These are phyloP conservation scores for Desmodesmus armatus DNA, from an alignment of 139 green algal genomes.

Conservation along the genomic window DNA sequence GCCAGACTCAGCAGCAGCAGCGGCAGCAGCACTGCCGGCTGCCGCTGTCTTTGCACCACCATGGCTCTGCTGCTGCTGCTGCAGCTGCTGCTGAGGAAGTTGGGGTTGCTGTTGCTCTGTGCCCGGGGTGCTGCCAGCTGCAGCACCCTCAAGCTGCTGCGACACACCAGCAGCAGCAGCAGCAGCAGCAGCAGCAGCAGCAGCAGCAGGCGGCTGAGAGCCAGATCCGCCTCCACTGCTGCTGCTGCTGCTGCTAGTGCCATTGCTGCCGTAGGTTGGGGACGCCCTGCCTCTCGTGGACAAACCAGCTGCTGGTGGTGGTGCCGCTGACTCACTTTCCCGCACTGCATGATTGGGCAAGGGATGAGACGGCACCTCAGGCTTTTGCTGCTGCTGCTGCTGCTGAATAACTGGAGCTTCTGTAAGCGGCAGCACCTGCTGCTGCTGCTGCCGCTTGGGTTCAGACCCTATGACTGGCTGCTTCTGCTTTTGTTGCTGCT, in stretches of 20 bases:
- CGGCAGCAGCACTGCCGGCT: background rate
- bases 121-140: background rate
- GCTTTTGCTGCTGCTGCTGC: background rate
- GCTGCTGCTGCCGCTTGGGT: conserved; percentile 13
- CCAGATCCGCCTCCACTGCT: background rate
- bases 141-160: background rate
- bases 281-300: background rate
- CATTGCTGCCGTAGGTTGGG: background rate
- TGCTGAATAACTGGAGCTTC: background rate
- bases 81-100: background rate
- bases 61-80: background rate
- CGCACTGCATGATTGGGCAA: background rate
- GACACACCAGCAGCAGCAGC: background rate
- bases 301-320: background rate
- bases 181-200: background rate
- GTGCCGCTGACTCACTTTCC: background rate
- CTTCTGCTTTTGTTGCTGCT: conserved; percentile 6
- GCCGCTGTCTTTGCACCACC: background rate
- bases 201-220: background rate
- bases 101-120: background rate
- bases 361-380: too few relatives aligned
- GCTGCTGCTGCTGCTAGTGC: background rate
- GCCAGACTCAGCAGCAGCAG: background rate
- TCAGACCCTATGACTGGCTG: background rate
- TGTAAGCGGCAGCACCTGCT: background rate